phyloP scores from a whole-genome alignment of 768 basidiomycete species.

The Coprinellus micaceus region DNA sequence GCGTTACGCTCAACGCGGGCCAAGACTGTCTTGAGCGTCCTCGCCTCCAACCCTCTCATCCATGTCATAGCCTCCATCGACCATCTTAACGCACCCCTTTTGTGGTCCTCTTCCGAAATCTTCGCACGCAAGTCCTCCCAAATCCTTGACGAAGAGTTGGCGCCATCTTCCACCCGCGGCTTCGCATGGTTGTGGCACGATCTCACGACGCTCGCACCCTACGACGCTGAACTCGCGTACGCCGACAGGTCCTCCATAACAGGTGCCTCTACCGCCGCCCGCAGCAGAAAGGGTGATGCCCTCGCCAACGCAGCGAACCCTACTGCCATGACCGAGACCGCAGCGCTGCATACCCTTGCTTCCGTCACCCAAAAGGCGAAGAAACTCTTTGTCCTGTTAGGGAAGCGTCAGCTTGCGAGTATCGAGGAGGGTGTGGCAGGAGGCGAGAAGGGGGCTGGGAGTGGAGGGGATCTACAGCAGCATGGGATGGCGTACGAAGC shows the following conservation, averaged over 20 bases:
- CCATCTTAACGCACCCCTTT: slow-evolving; percentile 75
- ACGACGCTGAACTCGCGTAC: slow-evolving; percentile 72
- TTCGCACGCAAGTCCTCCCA: slow-evolving; percentile 47
- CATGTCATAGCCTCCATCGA: slow-evolving; percentile 86
- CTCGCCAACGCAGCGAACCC: slow-evolving; percentile 29
- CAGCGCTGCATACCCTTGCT: slow-evolving; percentile 76
- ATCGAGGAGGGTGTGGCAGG: slow-evolving; percentile 40
- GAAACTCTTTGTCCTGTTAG: slow-evolving; percentile 74
- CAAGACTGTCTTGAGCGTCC: slow-evolving; percentile 62
- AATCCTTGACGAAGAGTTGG: background rate
- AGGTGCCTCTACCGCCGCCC: slow-evolving; percentile 44
- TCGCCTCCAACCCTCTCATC: slow-evolving; percentile 71
- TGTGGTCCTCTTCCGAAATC: slow-evolving; percentile 75
- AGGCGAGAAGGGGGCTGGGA: slow-evolving; percentile 13
- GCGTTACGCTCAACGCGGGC: slow-evolving; percentile 62
- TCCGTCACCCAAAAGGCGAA: slow-evolving; percentile 86
- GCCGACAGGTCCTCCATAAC: slow-evolving; percentile 62
- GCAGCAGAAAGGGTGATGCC: slow-evolving; percentile 30
- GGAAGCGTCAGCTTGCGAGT: slow-evolving; percentile 60
- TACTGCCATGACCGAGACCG: slow-evolving; percentile 65
- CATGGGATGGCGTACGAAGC: slow-evolving; percentile 61
- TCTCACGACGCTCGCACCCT: slow-evolving; percentile 78
- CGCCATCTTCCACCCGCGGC: slow-evolving; percentile 37
- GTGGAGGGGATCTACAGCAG: slow-evolving; percentile 41
- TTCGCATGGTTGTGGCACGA: slow-evolving; percentile 88